phyloP scores from a whole-genome alignment of 2,329 filamentous ascomycete genomes.

The Diaporthe capsici region DNA sequence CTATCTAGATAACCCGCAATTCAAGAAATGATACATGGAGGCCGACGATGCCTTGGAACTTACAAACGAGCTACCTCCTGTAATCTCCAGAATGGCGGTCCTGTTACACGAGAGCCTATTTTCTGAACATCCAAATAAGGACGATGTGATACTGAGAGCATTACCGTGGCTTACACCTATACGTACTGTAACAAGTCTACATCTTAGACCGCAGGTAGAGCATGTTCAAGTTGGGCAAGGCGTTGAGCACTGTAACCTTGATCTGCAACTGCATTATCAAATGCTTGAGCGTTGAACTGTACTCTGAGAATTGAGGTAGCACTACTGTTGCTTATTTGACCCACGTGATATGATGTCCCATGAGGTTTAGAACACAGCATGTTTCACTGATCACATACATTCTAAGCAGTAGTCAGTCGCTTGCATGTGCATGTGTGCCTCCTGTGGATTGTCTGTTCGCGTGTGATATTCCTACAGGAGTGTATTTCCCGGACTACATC shows the following conservation, averaged over 20 bases:
- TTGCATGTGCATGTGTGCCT: background rate
- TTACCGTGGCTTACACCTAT: no score
- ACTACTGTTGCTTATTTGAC: background rate
- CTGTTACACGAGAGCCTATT: no score
- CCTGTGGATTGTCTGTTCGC: background rate
- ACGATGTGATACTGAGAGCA: no score
- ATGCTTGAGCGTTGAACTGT: background rate
- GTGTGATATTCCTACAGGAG: background rate
- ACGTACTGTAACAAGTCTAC: no score
- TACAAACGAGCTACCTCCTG: no score
- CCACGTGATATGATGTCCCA: no score
- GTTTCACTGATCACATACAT: background rate
- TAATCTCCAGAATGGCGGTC: no score
- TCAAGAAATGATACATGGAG: background rate
- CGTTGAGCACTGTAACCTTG: background rate
- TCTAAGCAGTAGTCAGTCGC: background rate
- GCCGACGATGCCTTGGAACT: background rate
- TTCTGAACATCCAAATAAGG: no score
- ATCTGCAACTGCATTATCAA: no score
- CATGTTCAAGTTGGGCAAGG: no score
- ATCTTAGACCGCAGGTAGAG: background rate
- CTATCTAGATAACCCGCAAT: background rate
- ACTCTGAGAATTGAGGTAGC: no score
- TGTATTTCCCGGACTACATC: background rate
- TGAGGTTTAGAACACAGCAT: no score